Conservation (phyloP, 345 rosid genomes). For the Erysimum cheiranthoides region DNA sequence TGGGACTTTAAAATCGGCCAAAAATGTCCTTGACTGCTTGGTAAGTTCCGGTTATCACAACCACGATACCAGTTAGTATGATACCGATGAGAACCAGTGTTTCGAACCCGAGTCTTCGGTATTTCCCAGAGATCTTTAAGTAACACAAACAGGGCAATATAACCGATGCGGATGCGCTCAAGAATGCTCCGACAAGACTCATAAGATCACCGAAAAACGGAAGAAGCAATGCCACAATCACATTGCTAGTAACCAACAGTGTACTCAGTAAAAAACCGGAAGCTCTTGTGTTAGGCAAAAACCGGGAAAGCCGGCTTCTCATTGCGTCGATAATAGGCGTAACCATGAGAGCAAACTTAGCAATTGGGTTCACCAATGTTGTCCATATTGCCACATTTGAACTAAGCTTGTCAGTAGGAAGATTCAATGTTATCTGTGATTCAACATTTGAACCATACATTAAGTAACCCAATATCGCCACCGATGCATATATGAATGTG, state of each 20-base stretch:
- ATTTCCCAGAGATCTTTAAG: constrained; percentile 57
- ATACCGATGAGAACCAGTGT: constrained; percentile 42
- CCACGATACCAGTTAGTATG: constrained; percentile 40
- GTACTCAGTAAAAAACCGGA: constrained; percentile 49
- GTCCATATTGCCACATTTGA: constrained; percentile 72
- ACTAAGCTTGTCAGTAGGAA: constrained; percentile 53
- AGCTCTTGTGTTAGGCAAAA: constrained; percentile 36
- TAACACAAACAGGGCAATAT: constrained; percentile 61
- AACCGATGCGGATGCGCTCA: constrained; percentile 56
- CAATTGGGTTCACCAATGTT: constrained; percentile 62
- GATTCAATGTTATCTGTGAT: constrained; percentile 67
- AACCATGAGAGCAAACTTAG: constrained; percentile 66
- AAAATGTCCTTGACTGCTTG: constrained; percentile 53
- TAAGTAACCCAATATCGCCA: constrained; percentile 66
- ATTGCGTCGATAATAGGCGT: constrained; percentile 58
- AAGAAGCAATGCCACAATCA: constrained; percentile 54
- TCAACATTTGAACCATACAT: constrained; percentile 58
- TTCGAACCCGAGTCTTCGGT: constrained; percentile 47
- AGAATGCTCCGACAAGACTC: constrained; percentile 70
- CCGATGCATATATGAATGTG: constrained; percentile 56
- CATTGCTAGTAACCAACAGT: constrained; percentile 54
- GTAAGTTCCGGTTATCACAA: constrained; percentile 60
- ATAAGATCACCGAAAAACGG: constrained; percentile 63
- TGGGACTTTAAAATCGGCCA: constrained; percentile 27
- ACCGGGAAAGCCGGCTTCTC: constrained; percentile 43